Conservation (phyloP, 805 yeast genomes). For the Scheffersomyces amazonensis region DNA sequence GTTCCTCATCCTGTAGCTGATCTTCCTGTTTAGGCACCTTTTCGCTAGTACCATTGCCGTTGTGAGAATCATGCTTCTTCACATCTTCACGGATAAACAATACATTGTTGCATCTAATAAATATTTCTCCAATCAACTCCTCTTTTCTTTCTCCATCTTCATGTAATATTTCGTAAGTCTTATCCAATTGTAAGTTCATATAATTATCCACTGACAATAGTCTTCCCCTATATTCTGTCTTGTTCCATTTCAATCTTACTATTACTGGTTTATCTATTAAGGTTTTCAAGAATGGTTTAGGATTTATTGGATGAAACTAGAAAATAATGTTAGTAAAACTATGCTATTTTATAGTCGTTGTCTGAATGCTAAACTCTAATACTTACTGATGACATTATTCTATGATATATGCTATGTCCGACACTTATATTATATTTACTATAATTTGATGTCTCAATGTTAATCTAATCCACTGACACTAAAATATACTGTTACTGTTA, state of each 20-base stretch:
- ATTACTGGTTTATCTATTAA: slow-evolving; percentile 68
- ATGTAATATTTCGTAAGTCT: slow-evolving; percentile 46
- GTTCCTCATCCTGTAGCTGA: neutral
- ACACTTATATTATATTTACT: too few relatives aligned
- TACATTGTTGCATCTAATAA: slow-evolving; percentile 89
- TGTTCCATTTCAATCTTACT: slow-evolving; percentile 86
- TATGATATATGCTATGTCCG: too few relatives aligned
- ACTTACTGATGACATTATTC: slow-evolving; percentile 7
- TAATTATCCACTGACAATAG: slow-evolving; percentile 83
- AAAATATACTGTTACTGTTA: neutral
- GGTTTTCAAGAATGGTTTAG: slow-evolving; percentile 84
- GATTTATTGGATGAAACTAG: slow-evolving; percentile 66
- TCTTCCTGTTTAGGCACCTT: neutral
- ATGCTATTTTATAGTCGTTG: too few relatives aligned
- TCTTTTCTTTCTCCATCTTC: slow-evolving; percentile 42
- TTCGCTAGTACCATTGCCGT: neutral
- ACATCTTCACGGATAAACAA: slow-evolving; percentile 60
- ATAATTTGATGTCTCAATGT: too few relatives aligned
- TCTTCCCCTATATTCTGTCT: slow-evolving; percentile 80
- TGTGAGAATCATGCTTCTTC: too few relatives aligned
- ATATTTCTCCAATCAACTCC: slow-evolving; percentile 63
- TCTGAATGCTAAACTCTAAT: neutral
- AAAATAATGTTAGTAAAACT: slow-evolving; percentile 4
- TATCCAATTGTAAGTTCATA: slow-evolving; percentile 80
- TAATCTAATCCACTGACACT: too few relatives aligned